Evolutionary conservation across 768 basidiomycete genomes (phyloP).

Genomic region (Sporobolomyces roseus): DNA sequence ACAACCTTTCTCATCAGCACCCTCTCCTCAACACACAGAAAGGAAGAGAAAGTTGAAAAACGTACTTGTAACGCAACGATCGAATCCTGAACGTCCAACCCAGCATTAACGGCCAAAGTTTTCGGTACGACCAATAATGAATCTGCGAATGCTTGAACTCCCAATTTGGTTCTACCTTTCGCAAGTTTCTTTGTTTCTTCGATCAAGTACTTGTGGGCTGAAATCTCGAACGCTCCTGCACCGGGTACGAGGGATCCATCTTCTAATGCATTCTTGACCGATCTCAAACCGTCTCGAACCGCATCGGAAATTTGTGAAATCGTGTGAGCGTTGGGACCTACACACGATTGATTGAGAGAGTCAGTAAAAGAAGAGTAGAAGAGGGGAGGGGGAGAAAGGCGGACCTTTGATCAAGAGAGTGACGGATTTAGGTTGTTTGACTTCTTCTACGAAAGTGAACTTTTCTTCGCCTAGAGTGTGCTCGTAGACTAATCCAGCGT

Average conservation of each 20-base stretch:
- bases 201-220: slow-evolving; percentile 78
- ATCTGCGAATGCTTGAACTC: slow-evolving; percentile 94
- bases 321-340: slow-evolving; percentile 87
- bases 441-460: slow-evolving; percentile 95
- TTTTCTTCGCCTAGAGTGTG: slow-evolving; percentile 99
- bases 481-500: slow-evolving; percentile 98
- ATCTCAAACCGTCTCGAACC: slow-evolving; percentile 90
- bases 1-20: background rate
- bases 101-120: slow-evolving; percentile 90
- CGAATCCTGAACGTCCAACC: slow-evolving; percentile 92
- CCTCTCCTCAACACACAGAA: background rate
- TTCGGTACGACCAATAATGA: slow-evolving; percentile 92
- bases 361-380: background rate
- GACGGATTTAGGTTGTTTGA: slow-evolving; percentile 88
- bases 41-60: background rate
- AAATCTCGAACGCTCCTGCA: slow-evolving; percentile 96
- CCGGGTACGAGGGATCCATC: slow-evolving; percentile 84
- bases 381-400: background rate
- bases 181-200: slow-evolving; percentile 71
- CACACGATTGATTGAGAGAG: background rate
- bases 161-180: slow-evolving; percentile 93
- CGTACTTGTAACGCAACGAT: slow-evolving; percentile 82
- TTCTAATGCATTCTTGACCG: slow-evolving; percentile 94
- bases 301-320: slow-evolving; percentile 96
- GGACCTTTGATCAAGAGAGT: slow-evolving; percentile 88